Percentiles rank a stretch among this genome's conserved stretches.
phyloP scores from a whole-genome alignment of 2,329 filamentous ascomycete species.

The Diaporthe longicolla region DNA sequence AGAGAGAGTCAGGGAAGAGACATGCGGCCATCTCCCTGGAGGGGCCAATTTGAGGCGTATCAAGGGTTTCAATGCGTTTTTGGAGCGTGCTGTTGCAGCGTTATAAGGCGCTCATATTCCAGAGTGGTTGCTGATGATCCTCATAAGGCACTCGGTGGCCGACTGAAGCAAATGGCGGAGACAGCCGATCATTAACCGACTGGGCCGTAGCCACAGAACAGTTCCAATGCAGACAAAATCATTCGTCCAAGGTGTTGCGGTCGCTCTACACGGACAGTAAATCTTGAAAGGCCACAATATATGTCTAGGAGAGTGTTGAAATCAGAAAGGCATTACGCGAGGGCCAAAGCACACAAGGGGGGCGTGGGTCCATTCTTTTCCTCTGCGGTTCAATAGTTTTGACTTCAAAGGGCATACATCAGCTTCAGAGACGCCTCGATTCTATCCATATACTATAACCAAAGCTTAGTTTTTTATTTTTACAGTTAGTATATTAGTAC shows the following conservation, averaged over 20 bases:
- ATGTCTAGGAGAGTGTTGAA: too few species aligned
- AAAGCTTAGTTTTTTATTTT: too few species aligned
- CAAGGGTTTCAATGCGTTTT: constrained; percentile 73
- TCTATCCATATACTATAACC: too few species aligned
- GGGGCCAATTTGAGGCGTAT: constrained; percentile 68
- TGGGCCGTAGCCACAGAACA: neutral
- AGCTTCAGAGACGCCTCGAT: neutral
- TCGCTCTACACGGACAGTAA: neutral
- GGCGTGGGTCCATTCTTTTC: neutral
- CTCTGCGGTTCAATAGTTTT: neutral
- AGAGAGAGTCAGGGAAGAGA: constrained; percentile 67
- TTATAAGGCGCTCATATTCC: constrained; percentile 59
- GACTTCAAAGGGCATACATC: neutral
- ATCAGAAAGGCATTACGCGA: neutral
- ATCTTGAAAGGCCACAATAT: neutral
- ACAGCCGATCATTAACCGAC: neutral
- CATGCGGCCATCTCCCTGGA: constrained; percentile 62
- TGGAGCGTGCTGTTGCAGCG: constrained; percentile 71
- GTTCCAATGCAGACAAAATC: neutral
- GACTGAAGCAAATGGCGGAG: neutral
- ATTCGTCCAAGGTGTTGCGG: neutral
- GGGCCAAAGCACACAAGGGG: too few species aligned
- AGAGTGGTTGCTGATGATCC: neutral
- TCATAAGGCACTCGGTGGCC: neutral
- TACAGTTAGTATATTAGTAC: too few species aligned